phyloP scores from a whole-genome alignment of 257 asterid species.

The Gentiana straminea region DNA sequence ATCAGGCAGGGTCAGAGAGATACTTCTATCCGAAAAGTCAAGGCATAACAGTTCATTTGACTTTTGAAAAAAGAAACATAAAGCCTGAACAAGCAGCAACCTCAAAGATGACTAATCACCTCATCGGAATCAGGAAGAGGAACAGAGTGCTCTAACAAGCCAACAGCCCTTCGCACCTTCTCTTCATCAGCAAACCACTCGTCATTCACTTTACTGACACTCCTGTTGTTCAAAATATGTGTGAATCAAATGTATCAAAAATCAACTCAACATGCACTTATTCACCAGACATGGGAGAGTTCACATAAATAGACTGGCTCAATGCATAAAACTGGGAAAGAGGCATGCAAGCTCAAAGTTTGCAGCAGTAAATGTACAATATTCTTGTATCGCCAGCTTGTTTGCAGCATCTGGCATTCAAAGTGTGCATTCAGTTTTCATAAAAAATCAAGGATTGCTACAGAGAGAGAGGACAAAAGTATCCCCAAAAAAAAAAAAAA shows the following conservation, averaged over 20 bases:
- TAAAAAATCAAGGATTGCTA: no score
- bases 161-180: slow-evolving; percentile 73
- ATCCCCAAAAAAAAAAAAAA: no score
- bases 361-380: no score
- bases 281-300: background rate
- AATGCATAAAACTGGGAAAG: slow-evolving; percentile 12
- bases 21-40: background rate
- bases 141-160: slow-evolving; percentile 57
- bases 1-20: background rate
- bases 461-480: no score
- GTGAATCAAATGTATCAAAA: slow-evolving; percentile 2
- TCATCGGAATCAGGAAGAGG: slow-evolving; percentile 30
- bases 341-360: background rate
- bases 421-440: no score
- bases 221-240: slow-evolving; percentile 54
- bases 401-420: no score
- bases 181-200: slow-evolving; percentile 96
- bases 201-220: slow-evolving; percentile 91
- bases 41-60: background rate
- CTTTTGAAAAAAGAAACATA: background rate
- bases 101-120: slow-evolving; percentile 29
- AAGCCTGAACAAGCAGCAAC: background rate
- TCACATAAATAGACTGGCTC: background rate
- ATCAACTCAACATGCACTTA: background rate
- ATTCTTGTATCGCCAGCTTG: no score